A percentile compares a stretch with the other conserved stretches of the same genome.
Evolutionary conservation across 1,284 basidiomycete species (phyloP).

Genomic region (Leccinum pallidistipes): DNA sequence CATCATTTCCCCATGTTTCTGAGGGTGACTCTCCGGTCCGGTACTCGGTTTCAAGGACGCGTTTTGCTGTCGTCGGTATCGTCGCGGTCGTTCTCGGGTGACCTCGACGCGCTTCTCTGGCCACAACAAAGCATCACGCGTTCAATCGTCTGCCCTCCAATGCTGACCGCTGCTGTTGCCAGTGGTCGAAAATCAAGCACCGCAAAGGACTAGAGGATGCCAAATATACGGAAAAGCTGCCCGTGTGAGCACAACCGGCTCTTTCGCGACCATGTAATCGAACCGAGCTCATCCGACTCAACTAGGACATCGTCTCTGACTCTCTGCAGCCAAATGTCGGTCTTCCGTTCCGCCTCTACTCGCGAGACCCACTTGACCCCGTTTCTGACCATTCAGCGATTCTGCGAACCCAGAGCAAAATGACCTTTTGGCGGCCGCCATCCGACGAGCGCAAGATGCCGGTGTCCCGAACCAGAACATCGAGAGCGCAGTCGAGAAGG

Average conservation of each 20-base stretch:
- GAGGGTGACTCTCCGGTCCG: conserved; percentile 7
- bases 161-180: conserved; percentile 8
- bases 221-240: conserved; percentile 60
- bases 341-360: conserved; percentile 1
- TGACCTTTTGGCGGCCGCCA: conserved; percentile 54
- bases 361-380: not conserved
- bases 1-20: conserved; percentile 16
- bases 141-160: not conserved
- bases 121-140: conserved; percentile 59
- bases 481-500: conserved; percentile 68
- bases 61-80: not conserved
- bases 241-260: conserved; percentile 44
- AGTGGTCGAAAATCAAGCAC: conserved; percentile 91
- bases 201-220: conserved; percentile 75
- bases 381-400: conserved; percentile 40
- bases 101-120: conserved; percentile 47
- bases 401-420: conserved; percentile 69
- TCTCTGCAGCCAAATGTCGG: conserved; percentile 56
- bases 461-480: conserved; percentile 81
- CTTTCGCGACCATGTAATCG: not conserved
- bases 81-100: conserved; percentile 39
- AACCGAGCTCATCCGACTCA: not conserved
- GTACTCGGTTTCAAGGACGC: not conserved
- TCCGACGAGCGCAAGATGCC: conserved; percentile 61
- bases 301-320: conserved; percentile 66